Conservation (phyloP, 768 basidiomycete species). For the Brasilioporus rufonigricans region DNA sequence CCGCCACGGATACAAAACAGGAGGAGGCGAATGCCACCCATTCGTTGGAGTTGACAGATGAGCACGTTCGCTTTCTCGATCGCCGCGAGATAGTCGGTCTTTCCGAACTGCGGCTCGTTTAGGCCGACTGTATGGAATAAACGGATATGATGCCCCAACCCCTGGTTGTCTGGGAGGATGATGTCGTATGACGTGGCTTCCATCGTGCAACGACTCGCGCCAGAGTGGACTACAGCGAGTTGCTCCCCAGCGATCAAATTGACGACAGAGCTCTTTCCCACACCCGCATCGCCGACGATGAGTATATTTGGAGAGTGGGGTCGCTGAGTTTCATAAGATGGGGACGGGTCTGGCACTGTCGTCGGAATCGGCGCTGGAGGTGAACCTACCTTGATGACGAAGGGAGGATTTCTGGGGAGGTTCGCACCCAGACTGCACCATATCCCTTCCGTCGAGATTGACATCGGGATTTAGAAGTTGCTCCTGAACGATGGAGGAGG, state of each 20-base stretch:
- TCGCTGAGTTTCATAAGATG: slow-evolving; percentile 20
- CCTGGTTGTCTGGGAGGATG: slow-evolving; percentile 17
- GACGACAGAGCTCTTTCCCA: slow-evolving; percentile 40
- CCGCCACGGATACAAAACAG: slow-evolving; percentile 35
- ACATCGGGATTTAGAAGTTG: no score
- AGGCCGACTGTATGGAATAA: slow-evolving; percentile 37
- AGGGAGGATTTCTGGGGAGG: no score
- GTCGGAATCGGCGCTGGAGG: no score
- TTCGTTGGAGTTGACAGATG: slow-evolving; percentile 31
- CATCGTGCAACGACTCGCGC: slow-evolving; percentile 37
- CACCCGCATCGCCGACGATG: slow-evolving; percentile 34
- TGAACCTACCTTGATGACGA: no score
- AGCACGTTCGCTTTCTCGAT: slow-evolving; percentile 34
- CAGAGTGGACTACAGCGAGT: slow-evolving; percentile 28
- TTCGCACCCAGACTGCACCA: no score
- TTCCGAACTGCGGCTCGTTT: slow-evolving; percentile 24
- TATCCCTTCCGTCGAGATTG: no score
- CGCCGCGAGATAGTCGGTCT: slow-evolving; percentile 26
- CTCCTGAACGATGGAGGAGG: no score
- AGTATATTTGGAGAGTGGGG: slow-evolving; percentile 36
- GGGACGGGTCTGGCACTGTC: no score
- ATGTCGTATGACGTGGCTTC: slow-evolving; percentile 26
- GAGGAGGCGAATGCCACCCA: slow-evolving; percentile 32
- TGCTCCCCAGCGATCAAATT: slow-evolving; percentile 35
- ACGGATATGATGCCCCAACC: slow-evolving; percentile 20